Percentiles rank a stretch among this genome's conserved stretches.
Evolutionary conservation across 192 early-diverging fungal species (phyloP).

Genomic region (Geosiphon pyriformis): DNA sequence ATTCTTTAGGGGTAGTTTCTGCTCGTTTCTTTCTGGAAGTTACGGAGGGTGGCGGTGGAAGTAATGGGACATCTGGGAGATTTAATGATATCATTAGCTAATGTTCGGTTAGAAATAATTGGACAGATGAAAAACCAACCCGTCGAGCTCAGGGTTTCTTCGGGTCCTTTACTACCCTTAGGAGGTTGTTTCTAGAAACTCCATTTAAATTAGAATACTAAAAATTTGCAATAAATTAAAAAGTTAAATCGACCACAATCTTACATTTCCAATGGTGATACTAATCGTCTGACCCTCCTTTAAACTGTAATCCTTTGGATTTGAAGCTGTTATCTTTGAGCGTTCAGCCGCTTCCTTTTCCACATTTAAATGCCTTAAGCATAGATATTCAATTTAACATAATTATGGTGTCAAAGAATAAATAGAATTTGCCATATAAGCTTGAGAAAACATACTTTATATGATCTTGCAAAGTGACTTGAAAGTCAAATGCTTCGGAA

Average conservation of each 20-base stretch:
- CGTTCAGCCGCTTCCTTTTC: slow-evolving; percentile 39
- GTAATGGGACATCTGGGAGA: slow-evolving; percentile 5
- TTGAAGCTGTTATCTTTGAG: slow-evolving; percentile 28
- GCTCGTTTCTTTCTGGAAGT: slow-evolving; percentile 6
- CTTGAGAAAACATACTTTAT: slow-evolving; percentile 44
- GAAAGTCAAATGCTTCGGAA: slow-evolving; percentile 81
- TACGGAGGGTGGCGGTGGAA: slow-evolving; percentile 19
- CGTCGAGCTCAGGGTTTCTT: too few relatives aligned
- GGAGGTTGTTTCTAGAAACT: too few relatives aligned
- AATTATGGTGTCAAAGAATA: not conserved
- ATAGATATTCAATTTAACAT: not conserved
- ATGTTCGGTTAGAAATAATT: too few relatives aligned
- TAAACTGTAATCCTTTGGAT: slow-evolving; percentile 69
- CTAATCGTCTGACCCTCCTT: slow-evolving; percentile 78
- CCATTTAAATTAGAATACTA: too few relatives aligned
- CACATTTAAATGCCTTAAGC: slow-evolving; percentile 42
- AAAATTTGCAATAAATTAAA: not conserved
- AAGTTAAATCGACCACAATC: not conserved
- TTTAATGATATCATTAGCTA: not conserved
- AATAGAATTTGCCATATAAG: not conserved
- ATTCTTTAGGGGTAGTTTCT: not conserved
- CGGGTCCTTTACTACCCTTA: too few relatives aligned
- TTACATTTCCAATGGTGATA: slow-evolving; percentile 62
- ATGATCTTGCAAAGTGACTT: slow-evolving; percentile 83
- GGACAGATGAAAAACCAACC: too few relatives aligned